Conservation (phyloP, 495 filamentous ascomycete genomes). For the Neurospora hispaniola region DNA sequence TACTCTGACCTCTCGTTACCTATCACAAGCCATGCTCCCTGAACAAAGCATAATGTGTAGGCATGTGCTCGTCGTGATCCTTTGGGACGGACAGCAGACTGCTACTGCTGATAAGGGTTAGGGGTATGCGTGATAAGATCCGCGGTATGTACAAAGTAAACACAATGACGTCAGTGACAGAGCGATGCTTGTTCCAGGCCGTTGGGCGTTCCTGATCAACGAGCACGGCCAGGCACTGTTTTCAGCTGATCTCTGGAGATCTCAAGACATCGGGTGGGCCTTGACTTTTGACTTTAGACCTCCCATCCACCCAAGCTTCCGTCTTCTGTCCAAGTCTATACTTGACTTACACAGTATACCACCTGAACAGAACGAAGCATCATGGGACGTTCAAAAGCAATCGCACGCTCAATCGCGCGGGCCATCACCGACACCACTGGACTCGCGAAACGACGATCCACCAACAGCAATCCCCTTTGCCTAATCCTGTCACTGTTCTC, state of each 20-base stretch:
- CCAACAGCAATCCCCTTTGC: constrained; percentile 6
- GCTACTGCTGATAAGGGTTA: background rate
- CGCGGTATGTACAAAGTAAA: background rate
- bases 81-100: no score
- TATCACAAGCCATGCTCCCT: no score
- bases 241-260: background rate
- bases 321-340: no score
- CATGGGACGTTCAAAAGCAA: constrained; percentile 21
- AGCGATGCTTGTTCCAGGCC: background rate
- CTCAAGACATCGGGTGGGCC: background rate
- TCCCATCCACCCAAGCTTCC: no score
- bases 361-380: background rate
- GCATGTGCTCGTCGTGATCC: no score
- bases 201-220: background rate
- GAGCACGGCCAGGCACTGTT: background rate
- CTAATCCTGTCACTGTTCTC: constrained; percentile 21
- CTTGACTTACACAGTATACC: no score
- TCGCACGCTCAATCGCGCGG: constrained; percentile 25
- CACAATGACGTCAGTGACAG: background rate
- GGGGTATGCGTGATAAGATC: background rate
- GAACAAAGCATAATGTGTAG: no score
- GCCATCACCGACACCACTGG: constrained; percentile 23
- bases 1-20: no score
- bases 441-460: background rate
- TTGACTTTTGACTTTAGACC: no score